Percentiles rank a stretch among this genome's conserved stretches.
Evolutionary conservation across 2,329 filamentous ascomycete species (phyloP).

Genomic region (Fusarium sp.): DNA sequence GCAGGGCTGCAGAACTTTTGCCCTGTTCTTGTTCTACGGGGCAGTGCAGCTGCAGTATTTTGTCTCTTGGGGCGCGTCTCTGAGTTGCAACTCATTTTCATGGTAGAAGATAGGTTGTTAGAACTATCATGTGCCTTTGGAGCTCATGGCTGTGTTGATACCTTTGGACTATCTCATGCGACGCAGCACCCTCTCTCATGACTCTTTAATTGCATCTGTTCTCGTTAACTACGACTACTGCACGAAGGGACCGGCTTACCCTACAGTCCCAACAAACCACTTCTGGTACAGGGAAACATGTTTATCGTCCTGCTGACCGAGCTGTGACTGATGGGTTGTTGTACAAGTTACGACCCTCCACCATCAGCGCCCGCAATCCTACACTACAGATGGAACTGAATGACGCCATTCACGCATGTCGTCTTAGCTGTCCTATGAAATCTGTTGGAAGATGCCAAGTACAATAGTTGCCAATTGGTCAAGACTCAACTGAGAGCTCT

Average conservation of each 20-base stretch:
- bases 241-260: constrained; percentile 27
- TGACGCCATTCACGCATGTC: constrained; percentile 32
- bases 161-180: constrained; percentile 9
- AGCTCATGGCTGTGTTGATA: constrained; percentile 6
- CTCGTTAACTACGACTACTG: constrained; percentile 23
- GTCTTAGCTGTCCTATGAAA: constrained; percentile 20
- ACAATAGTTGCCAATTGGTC: constrained; percentile 7
- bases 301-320: constrained; percentile 16
- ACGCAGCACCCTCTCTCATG: constrained; percentile 20
- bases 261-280: constrained; percentile 12
- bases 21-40: constrained; percentile 6
- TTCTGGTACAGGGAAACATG: background rate
- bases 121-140: background rate
- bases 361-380: constrained; percentile 15
- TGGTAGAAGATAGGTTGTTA: constrained; percentile 10
- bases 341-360: constrained; percentile 8
- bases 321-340: constrained; percentile 27
- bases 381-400: constrained; percentile 11
- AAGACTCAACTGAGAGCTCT: constrained; percentile 2
- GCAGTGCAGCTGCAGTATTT: constrained; percentile 25
- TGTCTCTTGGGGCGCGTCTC: constrained; percentile 18
- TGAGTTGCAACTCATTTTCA: constrained; percentile 17
- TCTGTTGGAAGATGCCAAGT: constrained; percentile 5
- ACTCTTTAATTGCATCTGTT: constrained; percentile 42
- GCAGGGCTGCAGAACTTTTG: constrained; percentile 18